Base-by-base conservation (phyloP, 768 basidiomycete genomes). In the Calocybe indica region DNA sequence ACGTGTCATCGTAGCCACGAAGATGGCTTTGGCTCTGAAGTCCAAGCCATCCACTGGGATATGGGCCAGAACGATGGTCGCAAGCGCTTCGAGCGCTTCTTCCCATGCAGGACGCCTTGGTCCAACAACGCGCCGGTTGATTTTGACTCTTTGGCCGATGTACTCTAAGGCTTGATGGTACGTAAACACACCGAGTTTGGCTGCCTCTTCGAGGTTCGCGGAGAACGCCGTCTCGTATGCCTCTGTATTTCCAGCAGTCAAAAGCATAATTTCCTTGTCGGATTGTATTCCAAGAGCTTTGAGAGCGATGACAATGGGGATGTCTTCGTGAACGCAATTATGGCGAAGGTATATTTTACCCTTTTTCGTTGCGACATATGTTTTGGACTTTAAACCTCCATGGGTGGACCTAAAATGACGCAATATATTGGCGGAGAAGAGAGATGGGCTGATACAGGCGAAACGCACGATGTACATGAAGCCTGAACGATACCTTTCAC, bases 231-330 rank as follows among this genome's bases (percentile, higher is more conserved):
- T 76, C 59, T 85, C 90, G 72, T 93, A 95, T 7, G 82, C 78
- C 52, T 96, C 94, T 34, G 88, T 86, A 56, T 82, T 88, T 5
- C 96, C 96, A 38, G 94, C 92, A 6, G 92, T 93, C 45, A 97
- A 79, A 15, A 97, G 77, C 22, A 98, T 80, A 39, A 98, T 95
- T 62, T 99, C 96, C 67, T 96, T 97, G 71, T 98, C 95, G 2
- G 96, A 93, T 56, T 94, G 91, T 53, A 96, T 83, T 3, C 95
- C 93, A 39, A 99, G 81, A 6, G 96, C 96, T 67, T 97, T 98
- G 56, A 99, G 83, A 7, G 92, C 94, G 60, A 99, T 83, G 38
- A 83, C 93, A 47, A 99, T 92, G 5, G 96, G 95, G 28, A 99
- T 88, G 61, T 94, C 93, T 68, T 99, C 96, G 54, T 92, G 88